Percentiles rank a stretch among this genome's conserved stretches.
Evolutionary conservation across 257 asterid genomes (phyloP).

Genomic region (Anisodus acutangulus): DNA sequence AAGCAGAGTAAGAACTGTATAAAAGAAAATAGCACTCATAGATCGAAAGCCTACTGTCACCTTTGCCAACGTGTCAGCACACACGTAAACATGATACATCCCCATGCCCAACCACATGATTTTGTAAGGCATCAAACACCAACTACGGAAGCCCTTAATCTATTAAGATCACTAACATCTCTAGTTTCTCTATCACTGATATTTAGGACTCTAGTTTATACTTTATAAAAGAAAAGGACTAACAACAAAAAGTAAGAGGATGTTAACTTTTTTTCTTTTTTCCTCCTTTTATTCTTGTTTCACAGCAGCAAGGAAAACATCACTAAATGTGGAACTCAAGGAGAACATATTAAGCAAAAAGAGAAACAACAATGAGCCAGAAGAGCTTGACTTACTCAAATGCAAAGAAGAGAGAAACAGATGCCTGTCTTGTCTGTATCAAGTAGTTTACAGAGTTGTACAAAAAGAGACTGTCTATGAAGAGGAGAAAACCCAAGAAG

Average conservation of each 20-base stretch:
- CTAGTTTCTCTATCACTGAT: conserved; percentile 10
- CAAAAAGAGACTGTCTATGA: conserved; percentile 67
- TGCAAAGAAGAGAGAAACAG: conserved; percentile 88
- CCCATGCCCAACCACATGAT: background rate
- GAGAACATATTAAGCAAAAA: background rate
- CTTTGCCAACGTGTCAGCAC: background rate
- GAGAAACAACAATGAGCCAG: background rate
- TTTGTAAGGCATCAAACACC: background rate
- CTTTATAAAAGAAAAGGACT: background rate
- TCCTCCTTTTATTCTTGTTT: background rate
- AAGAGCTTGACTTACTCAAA: conserved; percentile 73
- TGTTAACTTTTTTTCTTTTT: background rate
- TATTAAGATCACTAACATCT: background rate
- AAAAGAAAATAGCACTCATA: conserved; percentile 18
- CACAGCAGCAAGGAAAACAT: background rate
- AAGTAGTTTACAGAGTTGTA: conserved; percentile 62
- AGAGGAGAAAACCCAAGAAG: conserved; percentile 85
- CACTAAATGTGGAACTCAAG: background rate
- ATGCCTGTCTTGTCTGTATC: conserved; percentile 78
- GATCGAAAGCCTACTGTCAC: background rate
- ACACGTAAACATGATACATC: background rate
- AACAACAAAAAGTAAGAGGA: background rate
- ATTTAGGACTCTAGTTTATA: background rate
- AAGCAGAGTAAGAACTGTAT: background rate
- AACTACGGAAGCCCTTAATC: background rate